Evolutionary conservation across 306 rosid genomes (phyloP).

Genomic region (Glycine latifolia): DNA sequence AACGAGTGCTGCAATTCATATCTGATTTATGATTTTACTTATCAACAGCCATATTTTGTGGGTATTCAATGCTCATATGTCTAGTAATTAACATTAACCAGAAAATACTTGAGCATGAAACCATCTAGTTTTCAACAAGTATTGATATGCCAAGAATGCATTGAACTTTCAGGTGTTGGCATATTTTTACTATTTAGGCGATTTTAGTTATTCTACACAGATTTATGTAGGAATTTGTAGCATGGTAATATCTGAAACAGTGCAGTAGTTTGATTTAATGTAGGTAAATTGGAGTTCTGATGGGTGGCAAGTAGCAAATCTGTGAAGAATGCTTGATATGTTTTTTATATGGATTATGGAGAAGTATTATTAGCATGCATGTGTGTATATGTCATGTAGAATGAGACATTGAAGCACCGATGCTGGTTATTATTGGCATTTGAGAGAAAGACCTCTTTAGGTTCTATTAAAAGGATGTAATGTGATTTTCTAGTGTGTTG

Average conservation of each 20-base stretch:
- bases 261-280: conserved; percentile 3
- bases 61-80: conserved; percentile 15
- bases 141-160: conserved; percentile 4
- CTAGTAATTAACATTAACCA: neutral
- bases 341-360: conserved; percentile 4
- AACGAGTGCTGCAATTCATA: neutral
- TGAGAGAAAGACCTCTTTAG: conserved; percentile 19
- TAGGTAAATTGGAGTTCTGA: conserved; percentile 30
- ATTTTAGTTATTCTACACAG: conserved; percentile 6
- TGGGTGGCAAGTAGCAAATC: neutral
- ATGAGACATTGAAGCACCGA: conserved; percentile 13
- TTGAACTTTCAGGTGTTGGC: conserved; percentile 15
- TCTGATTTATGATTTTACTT: conserved; percentile 16
- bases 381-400: neutral
- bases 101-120: neutral
- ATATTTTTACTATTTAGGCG: neutral
- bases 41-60: conserved; percentile 12
- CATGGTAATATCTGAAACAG: conserved; percentile 11
- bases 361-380: neutral
- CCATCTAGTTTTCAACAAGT: conserved; percentile 6
- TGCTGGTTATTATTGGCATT: conserved; percentile 7
- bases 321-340: conserved; percentile 31
- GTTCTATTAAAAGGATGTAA: conserved; percentile 4
- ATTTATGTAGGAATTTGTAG: conserved; percentile 1
- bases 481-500: conserved; percentile 33